Conservation (phyloP, 352 stramenopile genomes). For the Globisporangium lucens region DNA sequence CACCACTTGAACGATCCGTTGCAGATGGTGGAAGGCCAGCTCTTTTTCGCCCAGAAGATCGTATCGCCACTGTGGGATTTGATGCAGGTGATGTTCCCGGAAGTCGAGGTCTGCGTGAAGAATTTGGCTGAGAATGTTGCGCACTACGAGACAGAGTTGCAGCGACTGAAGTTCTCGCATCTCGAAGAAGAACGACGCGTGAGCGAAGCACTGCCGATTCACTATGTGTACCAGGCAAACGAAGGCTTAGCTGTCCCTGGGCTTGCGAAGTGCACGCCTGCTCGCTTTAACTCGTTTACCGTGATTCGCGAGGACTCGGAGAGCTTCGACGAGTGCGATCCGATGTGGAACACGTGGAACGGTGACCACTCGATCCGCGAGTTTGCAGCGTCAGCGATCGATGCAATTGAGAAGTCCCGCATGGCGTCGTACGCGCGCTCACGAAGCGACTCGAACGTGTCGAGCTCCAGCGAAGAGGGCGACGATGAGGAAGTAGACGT, state of each 20-base stretch:
- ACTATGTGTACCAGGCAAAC: conserved; percentile 28
- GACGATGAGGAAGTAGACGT: conserved; percentile 10
- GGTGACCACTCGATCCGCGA: conserved; percentile 4
- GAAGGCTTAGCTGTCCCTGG: conserved; percentile 78
- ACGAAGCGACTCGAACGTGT: conserved; percentile 5
- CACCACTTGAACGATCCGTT: conserved; percentile 76
- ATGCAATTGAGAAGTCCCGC: conserved; percentile 14
- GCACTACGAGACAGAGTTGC: conserved; percentile 78
- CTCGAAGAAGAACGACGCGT: conserved; percentile 17
- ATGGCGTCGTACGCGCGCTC: conserved; percentile 10
- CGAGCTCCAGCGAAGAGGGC: conserved; percentile 12
- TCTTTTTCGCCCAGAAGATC: conserved; percentile 86
- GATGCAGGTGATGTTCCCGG: conserved; percentile 75
- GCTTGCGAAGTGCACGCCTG: conserved; percentile 64
- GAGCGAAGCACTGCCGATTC: conserved; percentile 9
- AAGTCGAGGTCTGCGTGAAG: conserved; percentile 56
- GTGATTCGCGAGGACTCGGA: conserved; percentile 41
- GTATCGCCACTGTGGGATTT: conserved; percentile 73
- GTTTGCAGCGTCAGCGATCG: conserved; percentile 18
- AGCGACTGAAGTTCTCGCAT: conserved; percentile 53
- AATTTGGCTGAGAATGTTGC: conserved; percentile 76
- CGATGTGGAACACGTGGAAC: conserved; percentile 12
- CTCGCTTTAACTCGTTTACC: conserved; percentile 85
- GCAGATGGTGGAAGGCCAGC: conserved; percentile 84
- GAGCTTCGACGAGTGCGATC: conserved; percentile 20